phyloP scores from a whole-genome alignment of 257 asterid genomes.

The Ocimum tenuiflorum region DNA sequence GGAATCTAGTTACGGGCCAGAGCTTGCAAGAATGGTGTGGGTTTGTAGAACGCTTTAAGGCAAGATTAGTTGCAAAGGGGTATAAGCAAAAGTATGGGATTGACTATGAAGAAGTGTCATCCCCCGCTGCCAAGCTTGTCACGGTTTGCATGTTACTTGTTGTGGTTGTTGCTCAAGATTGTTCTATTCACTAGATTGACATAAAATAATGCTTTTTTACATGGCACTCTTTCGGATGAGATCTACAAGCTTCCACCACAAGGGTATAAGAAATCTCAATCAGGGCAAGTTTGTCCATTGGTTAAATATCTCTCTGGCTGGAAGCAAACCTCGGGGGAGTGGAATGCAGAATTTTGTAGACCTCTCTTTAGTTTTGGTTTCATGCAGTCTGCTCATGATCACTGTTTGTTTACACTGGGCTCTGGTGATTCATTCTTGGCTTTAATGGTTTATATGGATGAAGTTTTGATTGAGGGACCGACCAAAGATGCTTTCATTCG shows the following conservation, averaged over 20 bases:
- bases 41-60: too few species aligned
- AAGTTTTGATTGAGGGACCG: neutral
- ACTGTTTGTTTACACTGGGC: neutral
- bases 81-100: neutral
- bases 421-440: neutral
- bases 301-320: neutral
- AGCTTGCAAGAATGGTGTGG: too few species aligned
- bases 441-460: neutral
- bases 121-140: neutral
- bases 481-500: too few species aligned
- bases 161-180: neutral
- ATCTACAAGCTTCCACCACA: neutral
- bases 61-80: neutral
- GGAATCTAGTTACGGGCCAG: too few species aligned
- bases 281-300: neutral
- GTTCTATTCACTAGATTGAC: neutral
- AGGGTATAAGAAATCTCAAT: neutral
- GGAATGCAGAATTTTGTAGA: neutral
- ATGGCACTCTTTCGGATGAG: neutral
- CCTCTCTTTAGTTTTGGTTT: neutral
- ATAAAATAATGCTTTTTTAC: neutral
- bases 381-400: neutral
- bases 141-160: neutral
- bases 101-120: neutral
- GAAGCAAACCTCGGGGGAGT: neutral